Base-by-base conservation (phyloP, 495 filamentous ascomycete genomes). In the Penicillium paxilli region DNA sequence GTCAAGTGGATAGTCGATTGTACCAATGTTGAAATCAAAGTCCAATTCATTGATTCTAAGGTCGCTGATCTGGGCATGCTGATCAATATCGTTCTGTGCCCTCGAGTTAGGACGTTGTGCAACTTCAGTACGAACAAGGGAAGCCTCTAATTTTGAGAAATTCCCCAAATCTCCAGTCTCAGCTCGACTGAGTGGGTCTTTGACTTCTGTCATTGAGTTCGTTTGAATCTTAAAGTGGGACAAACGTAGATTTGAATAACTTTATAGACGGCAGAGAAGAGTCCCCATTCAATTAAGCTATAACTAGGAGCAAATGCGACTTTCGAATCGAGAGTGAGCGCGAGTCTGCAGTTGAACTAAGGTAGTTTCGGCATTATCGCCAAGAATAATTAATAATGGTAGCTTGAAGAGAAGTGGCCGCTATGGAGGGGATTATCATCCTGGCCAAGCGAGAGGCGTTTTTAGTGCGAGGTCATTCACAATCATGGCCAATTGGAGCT, bases 81-180 rank as follows among this genome's bases (percentile, higher is more conserved):
- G 48, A 19, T 51, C 8, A 19, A 57, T 24, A 44, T 51, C 54
- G 25, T 57, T 51, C 33, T 57, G 48, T 2, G 48, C 22, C 10
- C 42, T 51, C 10, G 54, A 57, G 17, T 47, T 57, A 19, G 54
- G 54, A 24, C 54, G 54, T 24, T 44, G 41, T 24, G 47, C 41
- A 24, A 57, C 54, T 23, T 51, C 32, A 10, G 54, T 46, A 1
- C 52, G 21, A 4, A 47, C 42, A 30, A 57, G 42, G 4, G 47
- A 51, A 12, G 54, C 54, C 20, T 57, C 54, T 4, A 57, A 25
- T 14, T 38, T 35, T 6, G 48, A 57, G 42, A 57, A 57, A 7
- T 44, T 47, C 23, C 17, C 28, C 20, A 51, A 12, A 41, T 52
- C 48, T 5, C 54, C 54, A 46, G 48, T 52, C 41, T 57, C 54